phyloP scores from a whole-genome alignment of 768 basidiomycete genomes.

The Strobilomyces dryophilus region DNA sequence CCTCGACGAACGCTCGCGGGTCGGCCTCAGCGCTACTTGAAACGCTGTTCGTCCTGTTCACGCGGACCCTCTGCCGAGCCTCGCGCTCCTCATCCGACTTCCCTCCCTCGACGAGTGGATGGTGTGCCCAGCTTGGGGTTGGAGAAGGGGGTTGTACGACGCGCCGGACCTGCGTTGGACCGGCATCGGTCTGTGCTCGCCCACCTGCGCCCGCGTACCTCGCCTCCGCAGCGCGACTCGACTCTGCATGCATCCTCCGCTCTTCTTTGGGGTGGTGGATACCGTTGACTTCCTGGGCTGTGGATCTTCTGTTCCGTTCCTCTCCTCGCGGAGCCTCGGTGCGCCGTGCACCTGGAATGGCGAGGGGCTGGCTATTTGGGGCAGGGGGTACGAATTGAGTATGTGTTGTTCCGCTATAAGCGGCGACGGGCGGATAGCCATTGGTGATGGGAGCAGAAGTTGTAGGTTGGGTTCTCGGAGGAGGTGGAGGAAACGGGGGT shows the following conservation, averaged over 20 bases:
- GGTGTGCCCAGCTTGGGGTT: conserved; percentile 29
- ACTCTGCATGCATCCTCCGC: conserved; percentile 8
- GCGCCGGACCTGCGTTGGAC: conserved; percentile 30
- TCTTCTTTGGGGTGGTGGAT: conserved; percentile 12
- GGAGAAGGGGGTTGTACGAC: conserved; percentile 23
- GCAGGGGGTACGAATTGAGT: conserved; percentile 12
- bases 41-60: conserved; percentile 9
- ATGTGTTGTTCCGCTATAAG: conserved; percentile 11
- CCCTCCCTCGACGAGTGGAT: conserved; percentile 27
- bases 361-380: conserved; percentile 14
- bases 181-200: conserved; percentile 31
- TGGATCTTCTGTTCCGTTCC: conserved; percentile 16
- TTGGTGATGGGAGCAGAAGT: conserved; percentile 5
- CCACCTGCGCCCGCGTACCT: conserved; percentile 10
- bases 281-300: conserved; percentile 13
- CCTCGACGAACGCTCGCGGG: conserved; percentile 1
- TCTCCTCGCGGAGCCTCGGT: conserved; percentile 21
- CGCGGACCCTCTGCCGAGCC: conserved; percentile 5
- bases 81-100: conserved; percentile 30
- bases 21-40: background rate
- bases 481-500: conserved; percentile 28
- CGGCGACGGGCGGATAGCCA: conserved; percentile 9
- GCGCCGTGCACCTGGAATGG: conserved; percentile 19
- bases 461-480: conserved; percentile 16
- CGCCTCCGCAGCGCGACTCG: conserved; percentile 8